Conservation (phyloP, 768 basidiomycete genomes). For the Dioszegia crocea region DNA sequence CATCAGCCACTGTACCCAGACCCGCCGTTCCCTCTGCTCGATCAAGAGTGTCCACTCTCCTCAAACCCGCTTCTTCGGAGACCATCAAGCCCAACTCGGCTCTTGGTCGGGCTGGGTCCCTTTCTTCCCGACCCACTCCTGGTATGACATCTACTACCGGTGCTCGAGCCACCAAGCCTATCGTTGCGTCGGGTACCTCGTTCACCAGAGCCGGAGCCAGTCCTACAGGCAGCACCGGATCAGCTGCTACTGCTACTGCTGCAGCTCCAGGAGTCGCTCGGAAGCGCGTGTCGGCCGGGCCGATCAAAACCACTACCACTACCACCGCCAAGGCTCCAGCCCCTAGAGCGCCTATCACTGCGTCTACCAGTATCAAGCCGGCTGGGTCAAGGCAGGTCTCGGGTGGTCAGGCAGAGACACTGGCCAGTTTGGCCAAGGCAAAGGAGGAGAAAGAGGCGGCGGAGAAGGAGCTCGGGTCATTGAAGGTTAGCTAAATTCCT, state of each 20-base stretch:
- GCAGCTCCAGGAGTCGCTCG: constrained; percentile 7
- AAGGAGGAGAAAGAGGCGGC: constrained; percentile 9
- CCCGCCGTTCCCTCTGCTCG: background rate
- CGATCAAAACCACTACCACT: constrained; percentile 3
- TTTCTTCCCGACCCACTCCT: too few species aligned
- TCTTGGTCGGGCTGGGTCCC: background rate
- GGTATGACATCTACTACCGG: background rate
- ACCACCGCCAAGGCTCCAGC: background rate
- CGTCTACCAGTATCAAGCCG: constrained; percentile 7
- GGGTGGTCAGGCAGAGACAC: background rate
- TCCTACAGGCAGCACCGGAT: constrained; percentile 1
- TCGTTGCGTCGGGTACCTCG: background rate
- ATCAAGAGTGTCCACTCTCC: background rate
- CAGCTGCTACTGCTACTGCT: background rate
- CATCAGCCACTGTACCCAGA: background rate
- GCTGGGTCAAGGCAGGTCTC: background rate
- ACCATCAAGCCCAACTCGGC: background rate
- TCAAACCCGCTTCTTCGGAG: background rate
- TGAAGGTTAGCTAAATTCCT: constrained; percentile 15
- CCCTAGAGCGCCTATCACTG: constrained; percentile 7
- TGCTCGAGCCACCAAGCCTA: background rate
- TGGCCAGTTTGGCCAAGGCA: background rate
- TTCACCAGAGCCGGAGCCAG: too few species aligned
- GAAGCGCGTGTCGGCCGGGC: background rate
- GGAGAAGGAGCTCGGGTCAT: constrained; percentile 9